These are phyloP conservation scores for Coffea eugenioides DNA, from an alignment of 257 asterid genomes.

Conservation along the genomic window DNA sequence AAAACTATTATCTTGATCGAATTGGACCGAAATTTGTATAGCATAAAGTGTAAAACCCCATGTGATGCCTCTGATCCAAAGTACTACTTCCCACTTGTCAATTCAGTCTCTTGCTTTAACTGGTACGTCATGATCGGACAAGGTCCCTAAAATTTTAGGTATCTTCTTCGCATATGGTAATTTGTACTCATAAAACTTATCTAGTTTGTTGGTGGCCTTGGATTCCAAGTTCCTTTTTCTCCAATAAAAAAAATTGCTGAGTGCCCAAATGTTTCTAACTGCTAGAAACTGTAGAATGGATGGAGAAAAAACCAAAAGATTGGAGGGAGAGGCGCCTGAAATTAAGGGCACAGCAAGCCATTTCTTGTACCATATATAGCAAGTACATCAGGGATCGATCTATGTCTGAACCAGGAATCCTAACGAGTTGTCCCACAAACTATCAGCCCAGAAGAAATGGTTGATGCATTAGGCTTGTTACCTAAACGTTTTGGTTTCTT, in stretches of 20 bases:
- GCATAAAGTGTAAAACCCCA: background rate
- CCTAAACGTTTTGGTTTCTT: background rate
- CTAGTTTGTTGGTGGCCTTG: background rate
- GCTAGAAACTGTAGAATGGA: background rate
- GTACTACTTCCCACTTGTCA: conserved; percentile 11
- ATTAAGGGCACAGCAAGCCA: background rate
- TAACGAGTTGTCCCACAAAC: background rate
- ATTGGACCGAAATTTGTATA: background rate
- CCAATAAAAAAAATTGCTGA: background rate
- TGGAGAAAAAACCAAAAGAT: background rate
- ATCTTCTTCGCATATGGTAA: background rate
- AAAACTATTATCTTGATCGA: background rate
- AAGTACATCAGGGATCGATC: background rate
- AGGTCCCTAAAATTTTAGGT: background rate
- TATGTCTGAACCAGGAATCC: background rate
- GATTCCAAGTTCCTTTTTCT: background rate
- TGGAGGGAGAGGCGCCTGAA: background rate
- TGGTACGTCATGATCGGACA: background rate
- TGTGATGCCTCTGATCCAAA: conserved; percentile 5
- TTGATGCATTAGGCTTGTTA: background rate
- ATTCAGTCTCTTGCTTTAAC: background rate
- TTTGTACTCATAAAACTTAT: background rate
- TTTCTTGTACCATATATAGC: background rate
- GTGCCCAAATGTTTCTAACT: background rate
- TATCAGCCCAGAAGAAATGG: background rate